These are phyloP conservation scores for Fusarium continuum DNA, from an alignment of 2,329 filamentous ascomycete species.

Conservation along the genomic window DNA sequence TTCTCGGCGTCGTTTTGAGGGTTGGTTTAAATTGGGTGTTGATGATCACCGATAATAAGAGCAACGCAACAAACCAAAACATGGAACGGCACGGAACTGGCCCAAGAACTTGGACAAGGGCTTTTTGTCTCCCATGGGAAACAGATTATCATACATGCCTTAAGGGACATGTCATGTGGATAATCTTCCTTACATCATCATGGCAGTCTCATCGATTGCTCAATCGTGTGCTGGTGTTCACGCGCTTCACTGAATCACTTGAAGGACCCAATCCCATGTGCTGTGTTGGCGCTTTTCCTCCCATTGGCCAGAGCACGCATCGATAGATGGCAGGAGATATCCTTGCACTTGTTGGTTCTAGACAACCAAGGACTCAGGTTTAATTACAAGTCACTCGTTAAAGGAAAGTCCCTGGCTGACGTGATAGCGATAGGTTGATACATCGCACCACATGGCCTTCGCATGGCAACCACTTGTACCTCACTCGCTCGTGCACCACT, in stretches of 20 bases:
- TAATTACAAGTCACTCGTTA: neutral
- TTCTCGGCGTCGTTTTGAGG: conserved; percentile 29
- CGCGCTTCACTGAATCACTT: conserved; percentile 19
- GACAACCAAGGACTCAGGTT: neutral
- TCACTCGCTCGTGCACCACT: conserved; percentile 2
- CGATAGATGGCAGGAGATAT: conserved; percentile 4
- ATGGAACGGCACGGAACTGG: conserved; percentile 9
- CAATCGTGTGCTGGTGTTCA: neutral
- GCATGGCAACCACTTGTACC: conserved; percentile 3
- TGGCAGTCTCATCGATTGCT: neutral
- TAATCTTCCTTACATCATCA: neutral
- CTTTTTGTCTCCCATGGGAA: neutral
- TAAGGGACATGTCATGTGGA: neutral
- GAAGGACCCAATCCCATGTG: conserved; percentile 28
- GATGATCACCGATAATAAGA: conserved; percentile 23
- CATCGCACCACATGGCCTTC: conserved; percentile 17
- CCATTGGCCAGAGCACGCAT: conserved; percentile 24
- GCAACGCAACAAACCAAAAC: neutral
- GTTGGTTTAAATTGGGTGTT: conserved; percentile 30
- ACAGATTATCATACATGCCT: neutral
- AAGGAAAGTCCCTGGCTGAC: neutral
- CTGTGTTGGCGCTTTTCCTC: conserved; percentile 18
- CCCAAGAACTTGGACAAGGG: neutral
- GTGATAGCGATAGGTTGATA: neutral
- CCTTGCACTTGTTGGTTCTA: neutral